Conservation (phyloP, 768 basidiomycete genomes). For the Brasilioporus rufonigricans region DNA sequence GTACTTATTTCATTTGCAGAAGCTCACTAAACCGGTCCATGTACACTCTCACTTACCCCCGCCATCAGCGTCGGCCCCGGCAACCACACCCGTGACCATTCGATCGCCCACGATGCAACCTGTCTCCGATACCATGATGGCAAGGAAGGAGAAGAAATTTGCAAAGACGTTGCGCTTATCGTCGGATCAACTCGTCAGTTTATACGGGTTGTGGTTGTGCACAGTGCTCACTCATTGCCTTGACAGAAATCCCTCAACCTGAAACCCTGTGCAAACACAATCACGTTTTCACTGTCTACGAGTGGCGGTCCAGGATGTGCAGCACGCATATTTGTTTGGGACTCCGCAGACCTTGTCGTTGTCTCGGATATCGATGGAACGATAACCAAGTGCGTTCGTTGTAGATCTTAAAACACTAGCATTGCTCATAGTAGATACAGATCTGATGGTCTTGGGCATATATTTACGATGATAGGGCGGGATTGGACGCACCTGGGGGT, state of each 20-base stretch:
- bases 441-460: constrained; percentile 94
- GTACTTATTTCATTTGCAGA: constrained; percentile 15
- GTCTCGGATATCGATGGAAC: constrained; percentile 99
- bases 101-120: constrained; percentile 30
- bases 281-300: constrained; percentile 90
- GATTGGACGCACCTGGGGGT: constrained; percentile 99
- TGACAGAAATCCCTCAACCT: constrained; percentile 79
- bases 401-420: not conserved
- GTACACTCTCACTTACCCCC: constrained; percentile 4
- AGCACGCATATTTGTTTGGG: constrained; percentile 95
- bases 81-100: constrained; percentile 40
- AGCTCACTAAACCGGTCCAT: constrained; percentile 1
- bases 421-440: constrained; percentile 36
- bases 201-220: not conserved
- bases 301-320: constrained; percentile 82
- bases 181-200: constrained; percentile 85
- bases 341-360: constrained; percentile 84
- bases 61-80: constrained; percentile 43
- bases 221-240: not conserved
- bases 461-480: constrained; percentile 95
- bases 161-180: constrained; percentile 92
- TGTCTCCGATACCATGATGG: constrained; percentile 10
- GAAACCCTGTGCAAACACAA: constrained; percentile 83
- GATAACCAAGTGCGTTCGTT: constrained; percentile 80
- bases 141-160: constrained; percentile 49